These are phyloP conservation scores for Nakazawaea holstii DNA, from an alignment of 805 yeast species.

Conservation along the genomic window DNA sequence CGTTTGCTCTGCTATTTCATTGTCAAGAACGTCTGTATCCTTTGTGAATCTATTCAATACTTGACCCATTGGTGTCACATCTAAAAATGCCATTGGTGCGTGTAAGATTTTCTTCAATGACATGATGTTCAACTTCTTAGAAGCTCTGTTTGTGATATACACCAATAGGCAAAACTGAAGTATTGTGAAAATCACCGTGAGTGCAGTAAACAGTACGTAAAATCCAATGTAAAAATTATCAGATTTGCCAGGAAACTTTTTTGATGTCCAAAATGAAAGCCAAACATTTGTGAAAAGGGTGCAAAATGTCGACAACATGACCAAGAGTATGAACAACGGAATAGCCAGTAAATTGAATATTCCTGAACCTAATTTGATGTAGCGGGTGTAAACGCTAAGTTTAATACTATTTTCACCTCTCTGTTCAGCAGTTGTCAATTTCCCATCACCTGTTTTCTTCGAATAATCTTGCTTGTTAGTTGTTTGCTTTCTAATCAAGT, in stretches of 20 bases:
- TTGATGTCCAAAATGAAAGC: conserved; percentile 75
- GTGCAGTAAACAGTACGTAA: conserved; percentile 54
- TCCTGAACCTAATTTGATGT: conserved; percentile 54
- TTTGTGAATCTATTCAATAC: conserved; percentile 81
- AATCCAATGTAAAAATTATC: conserved; percentile 66
- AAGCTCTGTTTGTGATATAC: conserved; percentile 46
- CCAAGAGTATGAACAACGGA: conserved; percentile 20
- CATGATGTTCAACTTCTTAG: conserved; percentile 49
- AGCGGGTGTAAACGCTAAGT: conserved; percentile 40
- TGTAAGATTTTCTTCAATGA: conserved; percentile 61
- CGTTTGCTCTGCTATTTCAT: conserved; percentile 68
- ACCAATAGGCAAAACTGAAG: conserved; percentile 42
- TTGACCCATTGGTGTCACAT: conserved; percentile 84
- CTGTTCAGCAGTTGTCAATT: conserved; percentile 25
- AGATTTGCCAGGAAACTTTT: conserved; percentile 38
- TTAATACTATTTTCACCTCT: conserved; percentile 32
- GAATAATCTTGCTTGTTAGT: conserved; percentile 22
- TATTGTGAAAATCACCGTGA: conserved; percentile 38
- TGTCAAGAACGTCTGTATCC: conserved; percentile 80
- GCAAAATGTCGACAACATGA: conserved; percentile 39
- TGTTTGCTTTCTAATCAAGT: conserved; percentile 17
- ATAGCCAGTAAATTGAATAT: conserved; percentile 27
- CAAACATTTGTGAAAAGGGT: conserved; percentile 62
- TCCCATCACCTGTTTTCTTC: conserved; percentile 19
- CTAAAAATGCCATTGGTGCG: conserved; percentile 80